Percentiles rank a stretch among this genome's conserved stretches.
These are phyloP conservation scores for Zygotorulaspora danielsina DNA, from an alignment of 805 yeast genomes.

Conservation along the genomic window DNA sequence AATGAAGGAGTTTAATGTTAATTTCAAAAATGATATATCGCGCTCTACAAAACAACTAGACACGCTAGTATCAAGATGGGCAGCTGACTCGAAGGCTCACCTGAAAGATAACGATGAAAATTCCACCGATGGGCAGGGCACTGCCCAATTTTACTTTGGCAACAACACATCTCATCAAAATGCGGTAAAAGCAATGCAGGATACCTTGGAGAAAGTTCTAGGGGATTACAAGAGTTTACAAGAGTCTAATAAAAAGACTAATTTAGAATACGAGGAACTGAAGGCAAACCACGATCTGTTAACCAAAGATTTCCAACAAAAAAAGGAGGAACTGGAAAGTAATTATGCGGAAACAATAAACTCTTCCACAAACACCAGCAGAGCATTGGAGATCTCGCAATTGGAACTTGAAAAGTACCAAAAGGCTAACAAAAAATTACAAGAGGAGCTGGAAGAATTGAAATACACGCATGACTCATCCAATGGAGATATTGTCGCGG, in stretches of 20 bases:
- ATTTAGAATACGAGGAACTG: constrained; percentile 32
- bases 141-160: constrained; percentile 7
- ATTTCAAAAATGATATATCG: constrained; percentile 32
- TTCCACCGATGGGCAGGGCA: constrained; percentile 16
- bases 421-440: constrained; percentile 50
- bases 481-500: constrained; percentile 36
- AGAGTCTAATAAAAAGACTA: constrained; percentile 32
- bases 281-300: constrained; percentile 30
- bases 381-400: constrained; percentile 70
- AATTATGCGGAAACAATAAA: constrained; percentile 69
- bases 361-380: constrained; percentile 68
- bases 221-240: constrained; percentile 44
- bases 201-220: constrained; percentile 54
- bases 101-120: constrained; percentile 4
- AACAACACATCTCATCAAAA: constrained; percentile 22
- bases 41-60: constrained; percentile 30
- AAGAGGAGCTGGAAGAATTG: constrained; percentile 66
- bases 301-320: constrained; percentile 24
- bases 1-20: constrained; percentile 34
- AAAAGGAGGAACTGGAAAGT: constrained; percentile 37
- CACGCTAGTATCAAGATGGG: constrained; percentile 27
- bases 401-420: constrained; percentile 62
- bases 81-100: constrained; percentile 13
- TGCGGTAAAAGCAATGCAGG: constrained; percentile 44
- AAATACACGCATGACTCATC: constrained; percentile 39